phyloP scores from a whole-genome alignment of 1,284 basidiomycete genomes.

The Ustilago hordei region DNA sequence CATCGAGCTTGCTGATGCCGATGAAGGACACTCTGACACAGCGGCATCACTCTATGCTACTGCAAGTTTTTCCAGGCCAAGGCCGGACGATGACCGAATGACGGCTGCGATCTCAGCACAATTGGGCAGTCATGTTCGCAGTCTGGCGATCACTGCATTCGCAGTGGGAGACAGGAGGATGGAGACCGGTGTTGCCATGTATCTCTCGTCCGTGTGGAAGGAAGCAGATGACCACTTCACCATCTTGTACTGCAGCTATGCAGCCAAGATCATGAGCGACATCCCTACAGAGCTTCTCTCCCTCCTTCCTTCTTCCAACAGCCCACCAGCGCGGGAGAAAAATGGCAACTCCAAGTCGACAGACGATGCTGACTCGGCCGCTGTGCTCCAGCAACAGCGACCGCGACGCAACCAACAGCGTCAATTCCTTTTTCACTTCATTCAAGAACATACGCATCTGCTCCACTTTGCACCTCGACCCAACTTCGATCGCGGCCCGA shows the following conservation, averaged over 20 bases:
- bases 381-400: slow-evolving; percentile 15
- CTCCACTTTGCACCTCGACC: slow-evolving; percentile 52
- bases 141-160: slow-evolving; percentile 40
- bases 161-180: slow-evolving; percentile 40
- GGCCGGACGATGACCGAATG: slow-evolving; percentile 29
- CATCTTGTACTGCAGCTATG: slow-evolving; percentile 51
- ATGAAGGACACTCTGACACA: slow-evolving; percentile 8
- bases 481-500: slow-evolving; percentile 47
- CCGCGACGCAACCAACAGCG: slow-evolving; percentile 39
- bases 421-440: slow-evolving; percentile 51
- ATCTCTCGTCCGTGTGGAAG: slow-evolving; percentile 53
- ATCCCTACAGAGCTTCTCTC: slow-evolving; percentile 45
- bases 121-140: slow-evolving; percentile 43
- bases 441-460: slow-evolving; percentile 50
- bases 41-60: slow-evolving; percentile 12
- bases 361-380: slow-evolving; percentile 10
- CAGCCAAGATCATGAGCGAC: slow-evolving; percentile 55
- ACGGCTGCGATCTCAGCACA: slow-evolving; percentile 29
- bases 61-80: slow-evolving; percentile 12
- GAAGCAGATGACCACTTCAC: slow-evolving; percentile 51
- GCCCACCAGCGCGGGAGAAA: slow-evolving; percentile 7
- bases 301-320: slow-evolving; percentile 26
- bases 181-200: slow-evolving; percentile 51
- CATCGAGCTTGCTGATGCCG: slow-evolving; percentile 38
- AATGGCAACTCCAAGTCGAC: slow-evolving; percentile 7